Evolutionary conservation across 495 filamentous ascomycete genomes (phyloP).

Genomic region (Sporormia fimetaria): DNA sequence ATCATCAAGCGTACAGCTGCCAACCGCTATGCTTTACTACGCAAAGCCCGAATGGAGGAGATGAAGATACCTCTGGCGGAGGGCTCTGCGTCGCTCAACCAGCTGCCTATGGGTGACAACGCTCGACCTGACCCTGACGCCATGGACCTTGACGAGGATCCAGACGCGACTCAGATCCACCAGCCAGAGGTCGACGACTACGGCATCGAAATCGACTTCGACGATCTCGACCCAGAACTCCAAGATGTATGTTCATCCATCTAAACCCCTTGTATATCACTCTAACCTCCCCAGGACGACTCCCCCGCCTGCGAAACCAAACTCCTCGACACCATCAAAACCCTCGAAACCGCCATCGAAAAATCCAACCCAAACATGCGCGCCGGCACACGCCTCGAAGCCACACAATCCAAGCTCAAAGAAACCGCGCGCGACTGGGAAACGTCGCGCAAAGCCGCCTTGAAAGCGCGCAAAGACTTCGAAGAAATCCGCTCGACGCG

Average conservation of each 20-base stretch:
- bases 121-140: no score
- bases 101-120: conserved; percentile 84
- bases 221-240: conserved; percentile 72
- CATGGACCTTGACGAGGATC: conserved; percentile 37
- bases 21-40: conserved; percentile 68
- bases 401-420: conserved; percentile 70
- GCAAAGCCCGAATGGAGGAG: conserved; percentile 86
- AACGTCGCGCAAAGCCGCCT: conserved; percentile 59
- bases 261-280: no score
- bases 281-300: conserved; percentile 21
- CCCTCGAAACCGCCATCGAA: conserved; percentile 67
- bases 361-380: conserved; percentile 94
- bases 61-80: conserved; percentile 71
- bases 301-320: conserved; percentile 46
- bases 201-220: conserved; percentile 86
- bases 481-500: conserved; percentile 68
- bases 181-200: conserved; percentile 62
- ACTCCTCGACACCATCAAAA: conserved; percentile 63
- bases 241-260: no score
- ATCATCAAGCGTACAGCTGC: conserved; percentile 74
- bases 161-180: conserved; percentile 27
- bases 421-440: conserved; percentile 83
- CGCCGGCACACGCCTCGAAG: conserved; percentile 83
- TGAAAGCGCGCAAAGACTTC: conserved; percentile 70
- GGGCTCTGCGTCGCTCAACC: conserved; percentile 63